phyloP scores from a whole-genome alignment of 2,329 filamentous ascomycete species.

The Ploettnerulaceae sp. region DNA sequence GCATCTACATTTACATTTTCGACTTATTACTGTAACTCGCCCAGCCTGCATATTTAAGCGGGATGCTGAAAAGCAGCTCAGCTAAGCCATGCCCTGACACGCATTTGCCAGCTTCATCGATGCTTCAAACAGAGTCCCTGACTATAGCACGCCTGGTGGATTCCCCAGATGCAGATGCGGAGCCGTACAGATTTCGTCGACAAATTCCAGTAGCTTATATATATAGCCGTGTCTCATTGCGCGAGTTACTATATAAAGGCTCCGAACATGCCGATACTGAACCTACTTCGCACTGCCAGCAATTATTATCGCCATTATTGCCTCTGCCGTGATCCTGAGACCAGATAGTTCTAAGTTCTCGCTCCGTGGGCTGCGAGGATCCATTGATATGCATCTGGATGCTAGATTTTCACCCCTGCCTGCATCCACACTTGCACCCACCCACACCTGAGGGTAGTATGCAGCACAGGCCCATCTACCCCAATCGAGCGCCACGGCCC shows the following conservation, averaged over 20 bases:
- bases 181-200: constrained; percentile 8
- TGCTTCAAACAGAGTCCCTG: constrained; percentile 11
- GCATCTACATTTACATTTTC: not conserved
- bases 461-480: not conserved
- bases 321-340: not conserved
- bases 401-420: constrained; percentile 9
- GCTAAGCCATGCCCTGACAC: too few relatives aligned
- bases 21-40: constrained; percentile 5
- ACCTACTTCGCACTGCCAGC: too few relatives aligned
- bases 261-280: too few relatives aligned
- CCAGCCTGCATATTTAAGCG: constrained; percentile 22
- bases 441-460: not conserved
- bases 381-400: constrained; percentile 16
- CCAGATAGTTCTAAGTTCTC: not conserved
- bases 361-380: not conserved
- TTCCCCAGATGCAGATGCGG: constrained; percentile 15
- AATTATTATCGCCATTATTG: too few relatives aligned
- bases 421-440: not conserved
- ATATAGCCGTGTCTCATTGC: too few relatives aligned
- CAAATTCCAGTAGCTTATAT: constrained; percentile 6
- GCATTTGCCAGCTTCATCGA: constrained; percentile 7
- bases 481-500: constrained; percentile 15
- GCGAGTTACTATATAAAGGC: too few relatives aligned
- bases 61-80: constrained; percentile 16
- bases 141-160: constrained; percentile 13